These are phyloP conservation scores for Pleurotus giganteus DNA, from an alignment of 768 basidiomycete species.

Conservation along the genomic window DNA sequence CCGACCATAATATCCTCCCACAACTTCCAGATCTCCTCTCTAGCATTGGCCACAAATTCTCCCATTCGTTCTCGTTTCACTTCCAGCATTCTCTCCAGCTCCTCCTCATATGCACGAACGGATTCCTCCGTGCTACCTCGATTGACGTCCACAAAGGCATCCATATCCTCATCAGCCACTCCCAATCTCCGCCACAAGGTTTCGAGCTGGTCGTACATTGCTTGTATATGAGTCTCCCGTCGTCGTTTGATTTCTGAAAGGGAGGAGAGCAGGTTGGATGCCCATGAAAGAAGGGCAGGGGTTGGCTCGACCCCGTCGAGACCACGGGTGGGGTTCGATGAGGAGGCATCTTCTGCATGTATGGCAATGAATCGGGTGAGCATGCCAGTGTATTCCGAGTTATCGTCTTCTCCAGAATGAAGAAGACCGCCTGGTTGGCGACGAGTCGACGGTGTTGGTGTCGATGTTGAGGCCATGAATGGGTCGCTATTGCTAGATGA, in stretches of 20 bases:
- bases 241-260: constrained; percentile 72
- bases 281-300: constrained; percentile 71
- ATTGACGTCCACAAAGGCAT: constrained; percentile 87
- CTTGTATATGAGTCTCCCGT: constrained; percentile 84
- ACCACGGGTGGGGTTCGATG: constrained; percentile 37
- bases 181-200: constrained; percentile 88
- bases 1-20: constrained; percentile 89
- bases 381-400: constrained; percentile 50
- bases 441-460: constrained; percentile 50
- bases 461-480: constrained; percentile 30
- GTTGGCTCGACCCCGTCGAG: constrained; percentile 82
- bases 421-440: constrained; percentile 32
- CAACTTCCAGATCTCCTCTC: constrained; percentile 74
- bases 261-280: constrained; percentile 49
- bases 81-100: constrained; percentile 87
- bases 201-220: constrained; percentile 92
- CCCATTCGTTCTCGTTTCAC: constrained; percentile 87
- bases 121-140: constrained; percentile 79
- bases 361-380: constrained; percentile 63
- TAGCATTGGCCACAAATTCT: constrained; percentile 76
- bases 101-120: constrained; percentile 82
- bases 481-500: constrained; percentile 17
- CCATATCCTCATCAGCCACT: constrained; percentile 76
- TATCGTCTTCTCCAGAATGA: constrained; percentile 16
- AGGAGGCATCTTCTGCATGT: constrained; percentile 51